Percentiles rank a stretch among this genome's conserved stretches.
These are phyloP conservation scores for Haberlea rhodopensis DNA, from an alignment of 257 asterid species.

Conservation along the genomic window DNA sequence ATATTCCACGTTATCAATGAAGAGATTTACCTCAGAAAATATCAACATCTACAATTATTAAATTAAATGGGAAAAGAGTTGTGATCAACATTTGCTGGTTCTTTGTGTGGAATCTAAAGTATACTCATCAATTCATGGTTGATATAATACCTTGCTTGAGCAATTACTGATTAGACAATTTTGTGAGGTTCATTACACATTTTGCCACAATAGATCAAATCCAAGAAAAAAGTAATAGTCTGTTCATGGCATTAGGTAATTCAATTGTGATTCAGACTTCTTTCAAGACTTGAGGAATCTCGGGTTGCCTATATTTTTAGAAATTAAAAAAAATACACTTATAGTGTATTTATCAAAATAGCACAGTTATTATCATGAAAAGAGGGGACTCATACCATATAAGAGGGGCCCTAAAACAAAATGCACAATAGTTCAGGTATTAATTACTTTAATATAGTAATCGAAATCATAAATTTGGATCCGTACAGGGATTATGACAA, in stretches of 20 bases:
- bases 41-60: no score
- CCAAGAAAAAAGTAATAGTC: constrained; percentile 2
- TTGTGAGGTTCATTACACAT: no score
- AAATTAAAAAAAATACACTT: not conserved
- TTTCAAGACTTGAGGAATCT: not conserved
- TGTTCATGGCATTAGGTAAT: not conserved
- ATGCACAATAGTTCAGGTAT: no score
- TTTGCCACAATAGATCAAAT: constrained; percentile 3
- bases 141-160: not conserved
- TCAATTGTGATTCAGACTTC: not conserved
- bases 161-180: not conserved
- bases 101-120: not conserved
- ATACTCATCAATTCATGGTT: not conserved
- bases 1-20: no score
- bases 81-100: not conserved
- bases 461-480: no score
- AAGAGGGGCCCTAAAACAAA: no score
- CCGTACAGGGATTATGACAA: no score
- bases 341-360: no score
- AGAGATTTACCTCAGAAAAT: no score
- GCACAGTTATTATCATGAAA: no score
- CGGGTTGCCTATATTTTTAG: not conserved
- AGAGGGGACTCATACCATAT: no score
- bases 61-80: not conserved
- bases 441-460: no score